Base-by-base conservation (phyloP, 1,284 basidiomycete species). In the Ceratobasidium sp. region DNA sequence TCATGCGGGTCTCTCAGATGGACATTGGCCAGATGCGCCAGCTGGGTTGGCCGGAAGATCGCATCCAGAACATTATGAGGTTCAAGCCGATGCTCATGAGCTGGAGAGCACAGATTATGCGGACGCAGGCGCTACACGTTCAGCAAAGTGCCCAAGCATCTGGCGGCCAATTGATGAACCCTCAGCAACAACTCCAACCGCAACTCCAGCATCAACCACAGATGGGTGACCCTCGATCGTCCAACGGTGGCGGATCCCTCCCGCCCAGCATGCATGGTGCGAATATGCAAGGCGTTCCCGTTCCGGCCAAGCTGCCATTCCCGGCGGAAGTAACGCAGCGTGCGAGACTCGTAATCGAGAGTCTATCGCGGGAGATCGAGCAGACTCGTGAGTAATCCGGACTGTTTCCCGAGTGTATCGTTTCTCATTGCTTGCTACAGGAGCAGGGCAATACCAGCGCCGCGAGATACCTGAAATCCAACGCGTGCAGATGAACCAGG, bases 401-500 rank as follows among this genome's bases (percentile, higher is more conserved):
- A n/a, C 58, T 35, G 58, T 17, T 42, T 71, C 37, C 53, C 47
- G 51, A 31, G n/a, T 7, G 7, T 35, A 42, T 42, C 23, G 11
- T 17, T 47, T 4, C 17, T 42, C 10, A 56, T n/a, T 37, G 47
- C 15, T 54, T 31, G 61, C 37, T 33, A 66, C 13, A 56, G 35
- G 51, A 31, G 28, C 54, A 63, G 71, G 71, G 17, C 71, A 64
- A 33, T 61, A 51, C 23, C 42, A 49, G 31, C 71, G 60, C 33
- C 71, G 71, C 15, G 71, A 74, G 45, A 45, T 73, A 3, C 69
- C 58, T 13, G 69, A 73, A 28, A 17, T 63, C 17, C 69, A 73
- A 33, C 69, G 69, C 35, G 69, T 73, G 31, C 69, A 73, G 58
- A 73, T 73, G 69, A 73, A 73, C 37, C 56, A 61, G 42, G 58